Evolutionary conservation across 352 stramenopile genomes (phyloP), one percentile per base, ranked within the genome.

Genomic region (Thalassiosira oceanica): DNA sequence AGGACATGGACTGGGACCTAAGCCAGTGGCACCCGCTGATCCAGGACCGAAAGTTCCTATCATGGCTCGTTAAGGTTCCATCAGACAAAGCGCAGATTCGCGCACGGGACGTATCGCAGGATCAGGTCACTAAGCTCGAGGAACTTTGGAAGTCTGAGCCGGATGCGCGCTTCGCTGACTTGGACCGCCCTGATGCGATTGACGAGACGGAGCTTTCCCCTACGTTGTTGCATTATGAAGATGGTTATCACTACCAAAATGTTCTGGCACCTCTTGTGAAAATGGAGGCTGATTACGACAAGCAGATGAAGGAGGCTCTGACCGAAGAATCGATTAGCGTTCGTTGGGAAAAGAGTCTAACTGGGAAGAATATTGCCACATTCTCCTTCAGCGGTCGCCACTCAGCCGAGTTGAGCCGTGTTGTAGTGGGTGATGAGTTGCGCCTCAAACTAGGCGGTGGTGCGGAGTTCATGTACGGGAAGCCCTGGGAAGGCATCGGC

Each of bases 211-310:
- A 94, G 28, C 86, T 98, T 45, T 83, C 87, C 11, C 80, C 91
- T 0, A 95, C 98, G 0, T 66, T 93, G 26, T 68, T 93, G 13
- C 90, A 92, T 27, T 99, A 99, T 74, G 95, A 99, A 53, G 96
- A 99, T 74, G 97, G 96, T 20, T 99, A 98, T 78, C 96, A 99
- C 85, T 99, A 99, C 85, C 96, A 99, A 80, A 98, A 98, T 82
- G 93, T 99, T 42, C 93, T 99, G 60, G 96, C 93, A 2, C 97
- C 97, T 7, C 78, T 99, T 7, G 96, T 99, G n/a, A 98, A 99
- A 80, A 95, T 98, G 81, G 97, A 99, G 85, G 97, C 96, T 2
- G 96, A 99, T 83, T 98, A 99, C 62, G 97, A 99, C 86, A 97
- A 97, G 75, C 96, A 97, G 75, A 98, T 98, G 86, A 99, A 98